Percentiles rank a stretch among this genome's conserved stretches.
Evolutionary conservation across 2,329 filamentous ascomycete genomes (phyloP).

Genomic region (Exutisphaerella laricina): DNA sequence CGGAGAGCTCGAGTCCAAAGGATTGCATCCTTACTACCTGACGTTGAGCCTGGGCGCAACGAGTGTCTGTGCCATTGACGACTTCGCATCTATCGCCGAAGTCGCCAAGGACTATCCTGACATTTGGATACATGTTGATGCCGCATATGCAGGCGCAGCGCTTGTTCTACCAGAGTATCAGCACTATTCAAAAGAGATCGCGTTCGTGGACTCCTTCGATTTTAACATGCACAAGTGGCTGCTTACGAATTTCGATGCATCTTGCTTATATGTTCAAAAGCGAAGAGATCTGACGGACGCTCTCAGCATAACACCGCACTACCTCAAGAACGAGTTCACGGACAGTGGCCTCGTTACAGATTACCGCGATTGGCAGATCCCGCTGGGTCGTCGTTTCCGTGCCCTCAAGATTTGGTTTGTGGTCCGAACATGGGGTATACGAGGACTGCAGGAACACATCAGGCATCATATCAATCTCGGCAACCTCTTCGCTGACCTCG

Average conservation of each 20-base stretch:
- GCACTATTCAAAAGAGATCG: constrained; percentile 56
- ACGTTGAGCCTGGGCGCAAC: constrained; percentile 83
- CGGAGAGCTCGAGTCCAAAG: constrained; percentile 58
- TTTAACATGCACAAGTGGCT: constrained; percentile 99
- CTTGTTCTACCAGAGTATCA: constrained; percentile 78
- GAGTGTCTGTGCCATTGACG: constrained; percentile 79
- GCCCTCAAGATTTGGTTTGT: constrained; percentile 95
- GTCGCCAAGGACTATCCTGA: constrained; percentile 50
- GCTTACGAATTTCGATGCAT: constrained; percentile 84
- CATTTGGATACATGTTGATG: constrained; percentile 91
- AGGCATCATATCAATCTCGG: constrained; percentile 62
- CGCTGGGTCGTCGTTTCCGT: constrained; percentile 81
- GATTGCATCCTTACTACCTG: constrained; percentile 79
- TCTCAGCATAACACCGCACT: constrained; percentile 71
- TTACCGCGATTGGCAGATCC: constrained; percentile 96
- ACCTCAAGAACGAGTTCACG: constrained; percentile 74
- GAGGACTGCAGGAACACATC: constrained; percentile 69
- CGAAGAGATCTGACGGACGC: constrained; percentile 72
- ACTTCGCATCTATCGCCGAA: constrained; percentile 63
- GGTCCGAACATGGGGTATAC: constrained; percentile 71
- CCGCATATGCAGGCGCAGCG: constrained; percentile 83
- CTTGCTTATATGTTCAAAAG: constrained; percentile 71
- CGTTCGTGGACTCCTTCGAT: constrained; percentile 78
- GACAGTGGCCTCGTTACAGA: constrained; percentile 83
- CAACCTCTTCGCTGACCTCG: constrained; percentile 60